These are phyloP conservation scores for Brettanomyces sp. DNA, from an alignment of 805 yeast species.

Conservation along the genomic window DNA sequence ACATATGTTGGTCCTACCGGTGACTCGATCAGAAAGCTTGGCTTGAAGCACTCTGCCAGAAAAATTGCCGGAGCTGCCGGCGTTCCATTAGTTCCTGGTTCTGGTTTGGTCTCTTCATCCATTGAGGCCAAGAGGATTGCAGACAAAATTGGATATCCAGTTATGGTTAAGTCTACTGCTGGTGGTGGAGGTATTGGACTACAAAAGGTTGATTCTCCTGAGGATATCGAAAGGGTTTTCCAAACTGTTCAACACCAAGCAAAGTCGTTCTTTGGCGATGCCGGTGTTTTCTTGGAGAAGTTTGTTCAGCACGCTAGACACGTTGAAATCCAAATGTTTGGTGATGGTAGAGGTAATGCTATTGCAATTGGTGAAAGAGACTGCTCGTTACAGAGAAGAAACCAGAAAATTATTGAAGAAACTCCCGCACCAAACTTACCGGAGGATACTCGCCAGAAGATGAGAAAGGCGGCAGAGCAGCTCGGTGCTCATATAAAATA, in stretches of 20 bases:
- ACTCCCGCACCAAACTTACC: constrained; percentile 97
- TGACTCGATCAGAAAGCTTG: constrained; percentile 81
- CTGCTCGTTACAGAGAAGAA: constrained; percentile 94
- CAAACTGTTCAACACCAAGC: constrained; percentile 93
- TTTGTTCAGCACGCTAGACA: constrained; percentile 94
- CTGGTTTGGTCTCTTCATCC: constrained; percentile 65
- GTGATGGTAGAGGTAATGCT: constrained; percentile 90
- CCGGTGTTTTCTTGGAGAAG: constrained; percentile 91
- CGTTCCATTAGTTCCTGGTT: constrained; percentile 97
- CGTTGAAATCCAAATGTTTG: constrained; percentile 93
- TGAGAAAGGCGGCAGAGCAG: constrained; percentile 80
- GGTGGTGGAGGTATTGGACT: constrained; percentile 99
- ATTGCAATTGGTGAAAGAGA: constrained; percentile 95
- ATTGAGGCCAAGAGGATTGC: constrained; percentile 74
- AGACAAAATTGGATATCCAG: constrained; percentile 68
- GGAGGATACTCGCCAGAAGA: constrained; percentile 57
- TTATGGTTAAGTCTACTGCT: constrained; percentile 95
- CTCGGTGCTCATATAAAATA: constrained; percentile 77
- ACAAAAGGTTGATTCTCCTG: constrained; percentile 80
- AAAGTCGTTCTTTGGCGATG: constrained; percentile 82
- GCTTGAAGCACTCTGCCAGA: constrained; percentile 94
- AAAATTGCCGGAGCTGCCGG: constrained; percentile 86
- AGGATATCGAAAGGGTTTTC: constrained; percentile 76
- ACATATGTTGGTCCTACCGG: constrained; percentile 96
- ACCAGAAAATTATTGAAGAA: constrained; percentile 93